phyloP scores from a whole-genome alignment of 2,329 filamentous ascomycete species.

The Rhynchosporium agropyri region DNA sequence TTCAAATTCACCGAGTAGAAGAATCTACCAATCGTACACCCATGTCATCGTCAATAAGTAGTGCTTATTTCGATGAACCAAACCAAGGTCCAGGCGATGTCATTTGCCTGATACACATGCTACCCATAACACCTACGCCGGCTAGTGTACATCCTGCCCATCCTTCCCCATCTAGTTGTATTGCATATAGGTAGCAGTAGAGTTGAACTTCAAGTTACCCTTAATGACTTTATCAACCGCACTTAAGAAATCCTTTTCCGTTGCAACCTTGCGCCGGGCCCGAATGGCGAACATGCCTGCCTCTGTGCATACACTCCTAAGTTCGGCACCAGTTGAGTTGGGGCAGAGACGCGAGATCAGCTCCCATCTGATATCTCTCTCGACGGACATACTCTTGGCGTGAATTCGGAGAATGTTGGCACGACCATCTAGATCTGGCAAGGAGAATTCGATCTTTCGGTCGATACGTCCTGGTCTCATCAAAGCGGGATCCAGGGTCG shows the following conservation, averaged over 20 bases:
- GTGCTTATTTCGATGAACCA: not conserved
- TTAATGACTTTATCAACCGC: conserved; percentile 99
- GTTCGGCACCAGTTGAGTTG: conserved; percentile 93
- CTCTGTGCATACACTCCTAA: conserved; percentile 95
- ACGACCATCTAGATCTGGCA: conserved; percentile 94
- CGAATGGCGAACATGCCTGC: conserved; percentile 98
- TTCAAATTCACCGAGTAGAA: not conserved
- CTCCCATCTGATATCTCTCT: conserved; percentile 98
- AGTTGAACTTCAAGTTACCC: conserved; percentile 99
- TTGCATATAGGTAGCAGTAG: conserved; percentile 96
- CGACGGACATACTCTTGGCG: conserved; percentile 99
- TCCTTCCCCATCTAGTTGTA: conserved; percentile 73
- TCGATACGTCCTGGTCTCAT: conserved; percentile 98
- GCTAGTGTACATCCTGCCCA: conserved; percentile 39
- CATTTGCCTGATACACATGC: conserved; percentile 32
- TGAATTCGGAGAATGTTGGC: conserved; percentile 98
- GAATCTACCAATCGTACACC: not conserved
- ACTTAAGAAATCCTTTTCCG: conserved; percentile 97
- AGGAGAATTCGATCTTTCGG: conserved; percentile 97
- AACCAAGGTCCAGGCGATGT: conserved; percentile 13
- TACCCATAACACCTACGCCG: conserved; percentile 41
- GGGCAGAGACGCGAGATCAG: conserved; percentile 95
- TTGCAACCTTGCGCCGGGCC: conserved; percentile 92
- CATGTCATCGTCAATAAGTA: not conserved
- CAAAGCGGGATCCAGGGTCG: conserved; percentile 91